phyloP scores from a whole-genome alignment of 306 rosid genomes.

The Vigna mungo region DNA sequence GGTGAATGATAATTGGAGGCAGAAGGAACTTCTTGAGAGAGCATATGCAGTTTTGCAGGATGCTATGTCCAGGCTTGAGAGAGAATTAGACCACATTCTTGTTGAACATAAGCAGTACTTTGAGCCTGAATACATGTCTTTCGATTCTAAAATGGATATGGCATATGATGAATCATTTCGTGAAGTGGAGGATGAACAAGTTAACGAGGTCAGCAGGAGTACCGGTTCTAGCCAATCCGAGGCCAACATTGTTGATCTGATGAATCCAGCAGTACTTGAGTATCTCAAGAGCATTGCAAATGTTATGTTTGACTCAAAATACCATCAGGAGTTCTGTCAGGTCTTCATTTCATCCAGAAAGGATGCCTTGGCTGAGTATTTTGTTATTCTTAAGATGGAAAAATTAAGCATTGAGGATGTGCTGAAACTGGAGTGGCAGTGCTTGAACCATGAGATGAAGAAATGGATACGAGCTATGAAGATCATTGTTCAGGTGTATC shows the following conservation, averaged over 20 bases:
- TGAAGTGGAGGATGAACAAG: constrained; percentile 54
- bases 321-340: constrained; percentile 63
- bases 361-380: constrained; percentile 64
- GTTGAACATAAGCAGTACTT: constrained; percentile 57
- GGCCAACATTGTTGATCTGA: constrained; percentile 48
- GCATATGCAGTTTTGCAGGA: constrained; percentile 57
- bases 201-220: constrained; percentile 32
- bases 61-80: constrained; percentile 71
- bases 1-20: constrained; percentile 47
- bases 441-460: constrained; percentile 56
- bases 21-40: constrained; percentile 52
- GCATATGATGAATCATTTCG: constrained; percentile 51
- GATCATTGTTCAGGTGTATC: constrained; percentile 61
- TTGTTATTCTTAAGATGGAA: constrained; percentile 53
- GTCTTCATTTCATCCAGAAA: constrained; percentile 55
- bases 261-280: constrained; percentile 53
- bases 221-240: constrained; percentile 33
- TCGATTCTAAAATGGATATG: constrained; percentile 48
- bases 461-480: constrained; percentile 62
- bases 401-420: constrained; percentile 60
- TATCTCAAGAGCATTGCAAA: constrained; percentile 67
- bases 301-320: constrained; percentile 66
- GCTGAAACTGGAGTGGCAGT: constrained; percentile 60
- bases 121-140: constrained; percentile 60
- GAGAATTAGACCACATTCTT: constrained; percentile 61